Evolutionary conservation across 768 basidiomycete species (phyloP).

Genomic region (Leccinum rimulosum): DNA sequence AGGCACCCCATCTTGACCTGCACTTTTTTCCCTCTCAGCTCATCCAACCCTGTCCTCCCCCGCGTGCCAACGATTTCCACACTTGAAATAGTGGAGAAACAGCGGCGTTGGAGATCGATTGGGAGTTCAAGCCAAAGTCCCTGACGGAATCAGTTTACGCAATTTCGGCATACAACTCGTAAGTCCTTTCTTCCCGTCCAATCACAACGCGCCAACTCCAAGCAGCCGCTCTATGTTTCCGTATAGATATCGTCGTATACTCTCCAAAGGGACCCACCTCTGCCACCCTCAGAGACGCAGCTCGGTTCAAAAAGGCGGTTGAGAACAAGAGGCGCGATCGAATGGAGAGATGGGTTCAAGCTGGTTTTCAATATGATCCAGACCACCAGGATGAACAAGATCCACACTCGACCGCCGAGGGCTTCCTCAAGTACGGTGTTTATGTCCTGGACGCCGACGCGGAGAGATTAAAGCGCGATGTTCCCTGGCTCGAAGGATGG

Average conservation of each 20-base stretch:
- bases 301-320: constrained; percentile 63
- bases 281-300: constrained; percentile 57
- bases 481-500: constrained; percentile 31
- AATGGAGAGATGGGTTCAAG: constrained; percentile 21
- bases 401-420: constrained; percentile 23
- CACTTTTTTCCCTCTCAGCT: constrained; percentile 51
- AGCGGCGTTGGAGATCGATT: constrained; percentile 31
- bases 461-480: constrained; percentile 25
- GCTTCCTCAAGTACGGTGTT: constrained; percentile 31
- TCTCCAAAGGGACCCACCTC: constrained; percentile 64
- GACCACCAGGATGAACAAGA: constrained; percentile 16
- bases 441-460: constrained; percentile 31
- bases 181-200: constrained; percentile 34
- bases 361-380: constrained; percentile 11
- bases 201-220: constrained; percentile 8
- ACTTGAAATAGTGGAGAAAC: constrained; percentile 18
- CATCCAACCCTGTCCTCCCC: constrained; percentile 28
- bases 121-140: constrained; percentile 72
- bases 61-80: constrained; percentile 20
- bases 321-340: constrained; percentile 56
- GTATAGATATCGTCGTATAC: constrained; percentile 88
- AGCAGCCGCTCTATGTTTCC: constrained; percentile 77
- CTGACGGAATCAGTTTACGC: constrained; percentile 78
- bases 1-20: constrained; percentile 45
- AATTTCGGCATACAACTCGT: constrained; percentile 91